These are phyloP conservation scores for Cercospora sp. DNA, from an alignment of 2,329 filamentous ascomycete genomes.

Conservation along the genomic window DNA sequence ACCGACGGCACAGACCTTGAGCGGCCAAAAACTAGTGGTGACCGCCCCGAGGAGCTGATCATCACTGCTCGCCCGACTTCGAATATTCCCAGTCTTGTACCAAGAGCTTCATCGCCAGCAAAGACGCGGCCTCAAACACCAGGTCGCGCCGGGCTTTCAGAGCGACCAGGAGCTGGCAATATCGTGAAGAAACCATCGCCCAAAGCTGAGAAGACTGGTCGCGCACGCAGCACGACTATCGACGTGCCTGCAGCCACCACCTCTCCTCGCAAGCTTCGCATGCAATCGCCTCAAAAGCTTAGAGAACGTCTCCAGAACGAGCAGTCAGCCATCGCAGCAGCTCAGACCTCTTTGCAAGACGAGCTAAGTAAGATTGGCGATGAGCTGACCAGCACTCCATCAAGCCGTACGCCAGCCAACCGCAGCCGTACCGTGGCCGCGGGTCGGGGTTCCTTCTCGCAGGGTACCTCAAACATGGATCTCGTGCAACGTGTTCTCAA, in stretches of 20 bases:
- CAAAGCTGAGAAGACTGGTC: conserved; percentile 31
- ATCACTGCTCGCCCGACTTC: conserved; percentile 40
- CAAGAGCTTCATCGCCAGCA: conserved; percentile 39
- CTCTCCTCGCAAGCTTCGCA: conserved; percentile 57
- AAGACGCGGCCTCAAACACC: conserved; percentile 46
- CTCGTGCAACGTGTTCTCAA: conserved; percentile 60
- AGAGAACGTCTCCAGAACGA: conserved; percentile 84
- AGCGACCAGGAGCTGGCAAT: conserved; percentile 53
- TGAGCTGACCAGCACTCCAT: conserved; percentile 61
- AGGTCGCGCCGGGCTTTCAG: conserved; percentile 51
- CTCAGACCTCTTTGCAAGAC: conserved; percentile 67
- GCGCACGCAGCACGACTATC: conserved; percentile 22
- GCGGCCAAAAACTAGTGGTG: conserved; percentile 35
- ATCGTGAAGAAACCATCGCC: conserved; percentile 63
- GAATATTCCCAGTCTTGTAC: conserved; percentile 51
- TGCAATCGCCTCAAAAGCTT: conserved; percentile 65
- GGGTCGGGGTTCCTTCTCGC: conserved; percentile 25
- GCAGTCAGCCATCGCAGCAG: conserved; percentile 69
- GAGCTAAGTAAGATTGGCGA: conserved; percentile 79
- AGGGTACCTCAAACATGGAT: conserved; percentile 40
- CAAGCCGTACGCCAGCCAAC: conserved; percentile 20
- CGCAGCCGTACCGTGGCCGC: conserved; percentile 27
- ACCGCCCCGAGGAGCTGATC: conserved; percentile 31
- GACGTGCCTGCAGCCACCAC: conserved; percentile 12
- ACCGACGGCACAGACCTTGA: conserved; percentile 28